Evolutionary conservation across 148 eudicot genomes (phyloP).

Genomic region (Bassia scoparia): DNA sequence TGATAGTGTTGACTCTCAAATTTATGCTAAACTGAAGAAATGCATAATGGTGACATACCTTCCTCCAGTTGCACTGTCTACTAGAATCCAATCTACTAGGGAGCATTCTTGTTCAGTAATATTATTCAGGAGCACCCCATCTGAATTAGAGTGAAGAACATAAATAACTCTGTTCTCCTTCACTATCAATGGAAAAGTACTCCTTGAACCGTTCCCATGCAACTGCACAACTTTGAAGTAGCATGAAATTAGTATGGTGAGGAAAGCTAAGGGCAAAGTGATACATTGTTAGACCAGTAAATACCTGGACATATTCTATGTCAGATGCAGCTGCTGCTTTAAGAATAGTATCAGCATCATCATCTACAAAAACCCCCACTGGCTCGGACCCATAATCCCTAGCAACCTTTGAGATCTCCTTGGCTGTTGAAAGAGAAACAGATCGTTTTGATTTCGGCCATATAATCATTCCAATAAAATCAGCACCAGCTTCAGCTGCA

Average conservation of each 20-base stretch:
- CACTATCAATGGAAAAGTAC: slow-evolving; percentile 59
- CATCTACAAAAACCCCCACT: slow-evolving; percentile 93
- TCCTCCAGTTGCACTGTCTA: slow-evolving; percentile 92
- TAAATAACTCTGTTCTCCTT: slow-evolving; percentile 58
- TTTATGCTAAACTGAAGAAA: neutral
- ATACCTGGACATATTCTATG: slow-evolving; percentile 65
- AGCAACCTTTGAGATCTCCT: slow-evolving; percentile 80
- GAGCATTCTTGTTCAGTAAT: slow-evolving; percentile 71
- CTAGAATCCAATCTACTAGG: slow-evolving; percentile 80
- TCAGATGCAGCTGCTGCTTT: slow-evolving; percentile 62
- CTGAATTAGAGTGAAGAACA: slow-evolving; percentile 86
- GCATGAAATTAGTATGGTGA: slow-evolving; percentile 1
- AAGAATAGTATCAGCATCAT: slow-evolving; percentile 68
- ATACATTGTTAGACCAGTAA: neutral
- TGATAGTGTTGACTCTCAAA: neutral
- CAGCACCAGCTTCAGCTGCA: slow-evolving; percentile 94
- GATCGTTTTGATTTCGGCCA: slow-evolving; percentile 98
- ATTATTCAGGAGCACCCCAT: slow-evolving; percentile 66
- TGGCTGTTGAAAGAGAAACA: slow-evolving; percentile 66
- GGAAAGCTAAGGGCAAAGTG: neutral
- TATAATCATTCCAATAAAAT: slow-evolving; percentile 89
- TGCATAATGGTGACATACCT: slow-evolving; percentile 41
- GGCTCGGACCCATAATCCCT: slow-evolving; percentile 75
- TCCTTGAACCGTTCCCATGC: slow-evolving; percentile 80
- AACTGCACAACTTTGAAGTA: slow-evolving; percentile 47